phyloP scores from a whole-genome alignment of 2,329 filamentous ascomycete species.

The Aspergillus amoenus region DNA sequence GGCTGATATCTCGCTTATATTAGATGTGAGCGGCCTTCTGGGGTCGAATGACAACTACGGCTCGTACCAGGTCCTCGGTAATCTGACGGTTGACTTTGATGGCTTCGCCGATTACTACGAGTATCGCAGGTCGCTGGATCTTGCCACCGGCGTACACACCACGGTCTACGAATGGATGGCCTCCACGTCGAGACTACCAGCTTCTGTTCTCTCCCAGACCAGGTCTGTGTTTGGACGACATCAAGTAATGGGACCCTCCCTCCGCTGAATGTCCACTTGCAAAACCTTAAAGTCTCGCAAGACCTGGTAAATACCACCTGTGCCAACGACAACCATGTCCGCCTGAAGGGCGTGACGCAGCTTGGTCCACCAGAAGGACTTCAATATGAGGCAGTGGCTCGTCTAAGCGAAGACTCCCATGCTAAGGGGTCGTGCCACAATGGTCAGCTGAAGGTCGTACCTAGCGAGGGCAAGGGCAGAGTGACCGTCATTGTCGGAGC shows the following conservation, averaged over 20 bases:
- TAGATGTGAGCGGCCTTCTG: conserved; percentile 14
- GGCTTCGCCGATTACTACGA: conserved; percentile 17
- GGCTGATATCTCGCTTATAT: neutral
- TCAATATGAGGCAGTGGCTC: neutral
- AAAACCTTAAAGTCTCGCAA: too few species aligned
- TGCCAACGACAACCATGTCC: too few species aligned
- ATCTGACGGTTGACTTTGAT: conserved; percentile 18
- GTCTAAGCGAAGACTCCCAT: too few species aligned
- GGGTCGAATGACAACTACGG: conserved; percentile 19
- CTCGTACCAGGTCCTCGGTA: conserved; percentile 23
- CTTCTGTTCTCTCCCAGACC: conserved; percentile 36
- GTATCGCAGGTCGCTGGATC: conserved; percentile 4
- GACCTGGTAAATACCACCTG: too few species aligned
- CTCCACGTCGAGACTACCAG: neutral
- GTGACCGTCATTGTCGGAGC: conserved; percentile 45
- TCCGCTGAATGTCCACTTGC: too few species aligned
- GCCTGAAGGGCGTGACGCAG: neutral
- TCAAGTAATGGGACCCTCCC: too few species aligned
- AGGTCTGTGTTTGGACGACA: conserved; percentile 37
- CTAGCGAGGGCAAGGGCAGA: neutral
- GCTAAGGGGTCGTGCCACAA: too few species aligned
- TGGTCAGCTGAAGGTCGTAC: neutral
- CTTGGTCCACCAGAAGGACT: neutral
- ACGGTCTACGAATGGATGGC: neutral
- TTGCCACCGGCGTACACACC: neutral